A percentile compares a stretch with the other conserved stretches of the same genome.
phyloP scores from a whole-genome alignment of 805 yeast species.

The Jamesozyma piceae region DNA sequence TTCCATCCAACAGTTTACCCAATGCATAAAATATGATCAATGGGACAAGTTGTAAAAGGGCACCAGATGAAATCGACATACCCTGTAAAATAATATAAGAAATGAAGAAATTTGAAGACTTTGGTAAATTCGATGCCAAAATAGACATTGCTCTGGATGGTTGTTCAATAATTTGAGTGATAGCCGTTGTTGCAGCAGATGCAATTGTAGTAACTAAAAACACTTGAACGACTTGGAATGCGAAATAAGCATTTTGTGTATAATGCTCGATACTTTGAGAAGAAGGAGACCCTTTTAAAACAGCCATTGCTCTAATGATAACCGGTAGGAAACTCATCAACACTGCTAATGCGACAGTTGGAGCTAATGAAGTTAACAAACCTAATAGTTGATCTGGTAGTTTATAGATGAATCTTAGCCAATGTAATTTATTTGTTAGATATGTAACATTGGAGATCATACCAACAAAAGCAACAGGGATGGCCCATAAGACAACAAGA shows the following conservation, averaged over 20 bases:
- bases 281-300: conserved; percentile 48
- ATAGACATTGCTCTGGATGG: conserved; percentile 51
- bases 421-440: conserved; percentile 46
- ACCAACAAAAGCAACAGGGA: conserved; percentile 76
- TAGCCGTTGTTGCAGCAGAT: conserved; percentile 63
- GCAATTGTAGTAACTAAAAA: conserved; percentile 63
- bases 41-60: conserved; percentile 52
- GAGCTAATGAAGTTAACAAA: conserved; percentile 57
- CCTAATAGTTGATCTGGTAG: conserved; percentile 50
- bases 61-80: conserved; percentile 53
- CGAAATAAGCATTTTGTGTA: conserved; percentile 61
- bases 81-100: conserved; percentile 65
- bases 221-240: conserved; percentile 61
- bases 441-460: conserved; percentile 57
- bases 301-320: conserved; percentile 55
- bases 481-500: conserved; percentile 57
- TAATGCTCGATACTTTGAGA: conserved; percentile 49
- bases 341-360: conserved; percentile 54
- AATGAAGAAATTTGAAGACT: conserved; percentile 62
- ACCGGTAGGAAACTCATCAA: conserved; percentile 61
- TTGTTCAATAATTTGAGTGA: conserved; percentile 47
- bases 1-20: conserved; percentile 47
- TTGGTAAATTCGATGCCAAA: conserved; percentile 61
- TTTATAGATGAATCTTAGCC: conserved; percentile 47
- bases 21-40: conserved; percentile 50